Base-by-base conservation (phyloP, 1,284 basidiomycete species). In the Peniophora sp. region DNA sequence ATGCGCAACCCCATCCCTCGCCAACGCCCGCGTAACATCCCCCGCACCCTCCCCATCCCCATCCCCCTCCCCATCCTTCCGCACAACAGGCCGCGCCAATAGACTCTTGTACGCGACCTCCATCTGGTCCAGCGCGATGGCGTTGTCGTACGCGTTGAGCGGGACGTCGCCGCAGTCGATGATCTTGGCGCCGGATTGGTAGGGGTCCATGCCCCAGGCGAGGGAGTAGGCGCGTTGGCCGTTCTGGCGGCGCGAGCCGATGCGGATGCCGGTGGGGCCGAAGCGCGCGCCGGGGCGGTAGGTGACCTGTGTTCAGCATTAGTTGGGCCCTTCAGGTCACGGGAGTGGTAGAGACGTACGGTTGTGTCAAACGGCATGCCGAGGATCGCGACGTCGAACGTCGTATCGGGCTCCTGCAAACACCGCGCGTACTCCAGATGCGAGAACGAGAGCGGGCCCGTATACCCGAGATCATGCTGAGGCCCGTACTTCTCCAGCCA, bases 131-230 rank as follows among this genome's bases (percentile, higher is more conserved):
- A 90, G 60, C 3, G 88, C 88, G 18, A 88, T 69, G 0, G 76
- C 76, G 62, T 88, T 89, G 62, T 91, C 86, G 57, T 85, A 88
- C 0, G 84, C 80, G 51, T 65, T 79, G 32, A 84, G 65, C 9
- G 87, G 86, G 58, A 86, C 84, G 65, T 92, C 88, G 50, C 88
- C 89, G 55, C 89, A 92, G 58, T 92, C 88, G 17, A 91, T 62
- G 52, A 90, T 70, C 53, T 73, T 81, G 27, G 71, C 66, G 10
- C 76, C 79, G 42, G 69, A 66, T 11, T 69, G 64, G 58, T 83
- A 90, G 2, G 87, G 87, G 58, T 85, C 79, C 46, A 69, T 73
- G 17, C 73, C 74, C 84, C 85, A 85, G 9, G 82, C 68, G 51
- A 87, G 62, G 0, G 83, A 85, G 59, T 85, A 87, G 2, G 79